Evolutionary conservation across 306 rosid genomes (phyloP).

Genomic region (Malus sylvestris): DNA sequence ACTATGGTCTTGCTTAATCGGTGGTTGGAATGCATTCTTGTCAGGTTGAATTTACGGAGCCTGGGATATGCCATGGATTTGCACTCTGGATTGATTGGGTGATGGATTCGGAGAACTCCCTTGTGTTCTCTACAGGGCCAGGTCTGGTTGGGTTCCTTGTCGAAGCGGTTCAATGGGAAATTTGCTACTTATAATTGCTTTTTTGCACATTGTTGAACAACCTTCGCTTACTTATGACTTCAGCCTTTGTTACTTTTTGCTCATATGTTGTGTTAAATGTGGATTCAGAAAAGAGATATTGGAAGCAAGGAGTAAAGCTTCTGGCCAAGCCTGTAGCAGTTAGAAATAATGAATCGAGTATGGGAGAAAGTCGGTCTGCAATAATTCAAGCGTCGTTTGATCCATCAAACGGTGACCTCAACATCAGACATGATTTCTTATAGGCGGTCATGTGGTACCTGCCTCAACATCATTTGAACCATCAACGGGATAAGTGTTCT

Average conservation of each 20-base stretch:
- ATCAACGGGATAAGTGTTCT: background rate
- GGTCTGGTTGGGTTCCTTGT: slow-evolving; percentile 34
- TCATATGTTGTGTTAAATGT: background rate
- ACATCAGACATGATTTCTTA: slow-evolving; percentile 30
- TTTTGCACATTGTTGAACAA: background rate
- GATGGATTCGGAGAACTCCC: slow-evolving; percentile 59
- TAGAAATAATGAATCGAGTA: slow-evolving; percentile 22
- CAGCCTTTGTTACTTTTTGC: background rate
- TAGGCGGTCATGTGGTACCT: slow-evolving; percentile 1
- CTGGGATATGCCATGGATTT: slow-evolving; percentile 80
- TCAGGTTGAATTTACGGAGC: slow-evolving; percentile 55
- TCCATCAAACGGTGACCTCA: slow-evolving; percentile 58
- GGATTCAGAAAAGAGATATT: slow-evolving; percentile 68
- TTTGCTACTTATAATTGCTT: background rate
- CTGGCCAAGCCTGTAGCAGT: slow-evolving; percentile 57
- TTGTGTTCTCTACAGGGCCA: slow-evolving; percentile 77
- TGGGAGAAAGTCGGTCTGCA: slow-evolving; percentile 32
- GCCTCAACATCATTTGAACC: background rate
- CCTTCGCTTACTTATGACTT: background rate
- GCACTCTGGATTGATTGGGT: slow-evolving; percentile 89
- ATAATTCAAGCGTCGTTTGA: slow-evolving; percentile 55
- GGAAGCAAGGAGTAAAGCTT: slow-evolving; percentile 97
- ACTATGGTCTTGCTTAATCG: background rate
- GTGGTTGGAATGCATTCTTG: slow-evolving; percentile 14
- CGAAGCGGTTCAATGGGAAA: background rate